Evolutionary conservation across 2,329 filamentous ascomycete species (phyloP).

Genomic region (Trichoderma endophyticum): DNA sequence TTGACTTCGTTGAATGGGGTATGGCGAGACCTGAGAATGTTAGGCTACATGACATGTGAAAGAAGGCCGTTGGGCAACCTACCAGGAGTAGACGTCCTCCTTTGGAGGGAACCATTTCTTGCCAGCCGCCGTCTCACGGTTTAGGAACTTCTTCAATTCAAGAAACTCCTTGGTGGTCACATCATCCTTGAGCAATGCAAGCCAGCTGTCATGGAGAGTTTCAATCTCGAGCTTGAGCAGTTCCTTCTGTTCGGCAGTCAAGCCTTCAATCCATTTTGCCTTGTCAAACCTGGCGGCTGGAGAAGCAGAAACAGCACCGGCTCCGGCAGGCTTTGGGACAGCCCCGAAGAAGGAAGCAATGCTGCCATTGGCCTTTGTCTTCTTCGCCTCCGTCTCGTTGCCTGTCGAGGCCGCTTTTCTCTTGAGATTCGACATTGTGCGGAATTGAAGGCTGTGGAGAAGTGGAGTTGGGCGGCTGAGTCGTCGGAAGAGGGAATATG

Average conservation of each 20-base stretch:
- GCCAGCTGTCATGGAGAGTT: slow-evolving; percentile 87
- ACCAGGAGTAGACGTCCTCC: slow-evolving; percentile 95
- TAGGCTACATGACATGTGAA: neutral
- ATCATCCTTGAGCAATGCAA: slow-evolving; percentile 84
- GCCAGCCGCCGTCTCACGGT: slow-evolving; percentile 68
- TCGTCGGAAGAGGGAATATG: slow-evolving; percentile 16
- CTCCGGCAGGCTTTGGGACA: slow-evolving; percentile 51
- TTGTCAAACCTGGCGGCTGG: slow-evolving; percentile 71
- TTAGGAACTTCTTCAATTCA: slow-evolving; percentile 81
- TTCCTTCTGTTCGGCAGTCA: slow-evolving; percentile 77
- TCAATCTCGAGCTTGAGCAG: slow-evolving; percentile 87
- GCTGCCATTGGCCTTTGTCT: slow-evolving; percentile 68
- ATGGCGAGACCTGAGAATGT: slow-evolving; percentile 74
- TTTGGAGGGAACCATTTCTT: slow-evolving; percentile 84
- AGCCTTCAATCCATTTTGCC: slow-evolving; percentile 76
- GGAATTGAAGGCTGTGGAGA: neutral
- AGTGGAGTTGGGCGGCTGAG: slow-evolving; percentile 21
- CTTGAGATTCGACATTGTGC: slow-evolving; percentile 57
- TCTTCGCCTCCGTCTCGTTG: slow-evolving; percentile 57
- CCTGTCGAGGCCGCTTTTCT: slow-evolving; percentile 55
- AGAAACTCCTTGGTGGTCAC: slow-evolving; percentile 76
- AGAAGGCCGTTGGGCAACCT: slow-evolving; percentile 28
- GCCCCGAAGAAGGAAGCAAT: slow-evolving; percentile 88
- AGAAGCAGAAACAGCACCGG: slow-evolving; percentile 25
- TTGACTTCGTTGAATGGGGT: slow-evolving; percentile 87